Base-by-base conservation (phyloP, 1,139 yeast species). In the Geotrichum histeridarum region DNA sequence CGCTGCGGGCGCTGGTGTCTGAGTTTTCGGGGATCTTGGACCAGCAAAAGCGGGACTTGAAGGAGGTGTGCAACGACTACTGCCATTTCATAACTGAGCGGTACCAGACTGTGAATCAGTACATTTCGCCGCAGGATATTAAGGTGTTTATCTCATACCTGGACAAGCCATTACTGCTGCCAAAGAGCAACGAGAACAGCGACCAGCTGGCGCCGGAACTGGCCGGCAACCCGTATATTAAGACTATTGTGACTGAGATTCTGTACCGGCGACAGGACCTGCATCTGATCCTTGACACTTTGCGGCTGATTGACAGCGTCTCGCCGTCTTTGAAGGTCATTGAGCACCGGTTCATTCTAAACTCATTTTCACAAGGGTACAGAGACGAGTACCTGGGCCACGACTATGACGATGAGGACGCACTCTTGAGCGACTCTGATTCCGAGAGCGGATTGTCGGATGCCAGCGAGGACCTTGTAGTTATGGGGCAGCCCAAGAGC, bases 241-340 rank as follows among this genome's bases (percentile, higher is more conserved):
- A 46, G 15, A 42, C 49, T 8, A 41, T 51, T 6, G 49, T 51
- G 27, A 47, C 54, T 8, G 54, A 51, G 33, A 47, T 51, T n/a
- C 45, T 51, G 8, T 51, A 47, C 36, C 27, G 54, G 14, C 54
- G 54, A 17, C 51, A 51, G 27, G 54, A 51, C 43, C 30, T 51
- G 35, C 51, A 47, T 36, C 22, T 46, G 30, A 47, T 51, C 12
- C 44, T 51, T 7, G 51, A 47, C 38, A 51, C 49, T n/a, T 36
- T 51, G 15, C 46, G 42, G 48, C 27, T 31, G 33, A 51, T 51
- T 39, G 54, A 51, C 48, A 18, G 30, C 15, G 54, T 51, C 46
- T 31, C 48, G 33, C 51, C 54, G 18, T 31, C 42, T 11, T 30
- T 51, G 15, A 51, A 51, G 42, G 37, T 51, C 7, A 44, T 51